Evolutionary conservation across 495 filamentous ascomycete species (phyloP).

Genomic region (Saxophila tyrrhenica): DNA sequence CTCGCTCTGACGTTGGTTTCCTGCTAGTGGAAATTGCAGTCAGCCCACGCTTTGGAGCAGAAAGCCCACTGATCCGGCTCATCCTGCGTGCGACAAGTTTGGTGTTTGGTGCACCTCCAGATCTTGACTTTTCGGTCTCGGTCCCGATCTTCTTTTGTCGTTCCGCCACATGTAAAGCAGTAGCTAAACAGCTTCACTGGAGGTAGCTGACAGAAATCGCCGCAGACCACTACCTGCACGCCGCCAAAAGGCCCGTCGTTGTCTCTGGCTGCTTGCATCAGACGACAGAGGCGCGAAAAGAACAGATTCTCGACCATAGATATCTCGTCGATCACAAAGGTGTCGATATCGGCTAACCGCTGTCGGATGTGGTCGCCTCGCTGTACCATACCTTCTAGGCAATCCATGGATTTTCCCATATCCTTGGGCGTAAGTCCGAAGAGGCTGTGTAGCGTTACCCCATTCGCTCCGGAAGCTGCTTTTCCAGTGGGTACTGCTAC

Average conservation of each 20-base stretch:
- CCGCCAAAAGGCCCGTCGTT: slow-evolving; percentile 32
- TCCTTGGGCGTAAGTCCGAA: slow-evolving; percentile 39
- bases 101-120: slow-evolving; percentile 15
- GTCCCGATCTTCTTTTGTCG: slow-evolving; percentile 3
- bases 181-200: slow-evolving; percentile 32
- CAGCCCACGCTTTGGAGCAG: slow-evolving; percentile 25
- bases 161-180: slow-evolving; percentile 24
- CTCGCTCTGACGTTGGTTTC: slow-evolving; percentile 43
- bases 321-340: slow-evolving; percentile 39
- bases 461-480: slow-evolving; percentile 41
- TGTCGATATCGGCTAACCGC: slow-evolving; percentile 35
- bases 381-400: slow-evolving; percentile 17
- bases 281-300: slow-evolving; percentile 41
- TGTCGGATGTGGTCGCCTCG: slow-evolving; percentile 37
- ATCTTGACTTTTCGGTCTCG: background rate
- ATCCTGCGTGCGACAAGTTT: slow-evolving; percentile 32
- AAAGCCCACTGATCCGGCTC: slow-evolving; percentile 27
- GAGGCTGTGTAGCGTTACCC: slow-evolving; percentile 43
- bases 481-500: slow-evolving; percentile 47
- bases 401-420: slow-evolving; percentile 21
- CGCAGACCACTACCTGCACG: slow-evolving; percentile 34
- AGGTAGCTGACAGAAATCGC: slow-evolving; percentile 37
- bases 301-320: slow-evolving; percentile 46
- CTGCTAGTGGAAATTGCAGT: slow-evolving; percentile 12
- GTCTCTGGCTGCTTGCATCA: slow-evolving; percentile 37